A percentile compares a stretch with the other conserved stretches of the same genome.
phyloP scores from a whole-genome alignment of 2,329 filamentous ascomycete genomes.

The Corynespora cassiicola region DNA sequence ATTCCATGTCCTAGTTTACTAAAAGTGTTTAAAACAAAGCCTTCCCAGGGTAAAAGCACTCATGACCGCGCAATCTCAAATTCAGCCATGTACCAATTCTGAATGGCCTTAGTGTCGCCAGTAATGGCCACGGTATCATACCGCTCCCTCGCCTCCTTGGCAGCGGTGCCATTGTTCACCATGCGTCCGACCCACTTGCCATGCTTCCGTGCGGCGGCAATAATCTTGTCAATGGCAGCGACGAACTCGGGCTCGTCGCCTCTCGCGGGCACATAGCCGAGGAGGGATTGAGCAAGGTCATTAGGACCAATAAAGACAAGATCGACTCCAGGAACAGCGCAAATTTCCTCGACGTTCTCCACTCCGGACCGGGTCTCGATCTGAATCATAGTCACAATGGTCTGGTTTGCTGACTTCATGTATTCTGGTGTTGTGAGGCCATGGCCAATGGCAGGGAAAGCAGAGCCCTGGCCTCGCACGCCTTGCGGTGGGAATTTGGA shows the following conservation, averaged over 20 bases:
- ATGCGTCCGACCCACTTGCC: constrained; percentile 70
- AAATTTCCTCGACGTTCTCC: constrained; percentile 67
- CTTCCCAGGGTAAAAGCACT: too few species aligned
- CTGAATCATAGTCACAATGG: constrained; percentile 69
- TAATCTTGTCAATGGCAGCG: constrained; percentile 58
- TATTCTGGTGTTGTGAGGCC: constrained; percentile 60
- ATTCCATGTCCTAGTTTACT: too few species aligned
- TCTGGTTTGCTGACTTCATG: constrained; percentile 62
- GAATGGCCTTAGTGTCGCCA: constrained; percentile 55
- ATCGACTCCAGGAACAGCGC: constrained; percentile 65
- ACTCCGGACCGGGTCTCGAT: constrained; percentile 72
- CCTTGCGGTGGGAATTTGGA: constrained; percentile 65
- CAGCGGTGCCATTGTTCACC: constrained; percentile 49
- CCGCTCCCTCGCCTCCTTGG: constrained; percentile 46
- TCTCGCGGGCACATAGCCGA: constrained; percentile 65
- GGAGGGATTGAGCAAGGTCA: constrained; percentile 62
- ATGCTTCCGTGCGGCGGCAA: constrained; percentile 63
- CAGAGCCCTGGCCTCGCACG: constrained; percentile 62
- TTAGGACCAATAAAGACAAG: constrained; percentile 71
- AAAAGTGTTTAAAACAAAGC: too few species aligned
- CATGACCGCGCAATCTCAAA: constrained; percentile 24
- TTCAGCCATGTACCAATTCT: constrained; percentile 55
- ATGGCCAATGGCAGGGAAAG: constrained; percentile 58
- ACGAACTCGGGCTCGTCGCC: constrained; percentile 63
- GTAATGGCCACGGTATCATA: constrained; percentile 57